These are phyloP conservation scores for Eucalyptus curtisii DNA, from an alignment of 345 rosid genomes.

Conservation along the genomic window DNA sequence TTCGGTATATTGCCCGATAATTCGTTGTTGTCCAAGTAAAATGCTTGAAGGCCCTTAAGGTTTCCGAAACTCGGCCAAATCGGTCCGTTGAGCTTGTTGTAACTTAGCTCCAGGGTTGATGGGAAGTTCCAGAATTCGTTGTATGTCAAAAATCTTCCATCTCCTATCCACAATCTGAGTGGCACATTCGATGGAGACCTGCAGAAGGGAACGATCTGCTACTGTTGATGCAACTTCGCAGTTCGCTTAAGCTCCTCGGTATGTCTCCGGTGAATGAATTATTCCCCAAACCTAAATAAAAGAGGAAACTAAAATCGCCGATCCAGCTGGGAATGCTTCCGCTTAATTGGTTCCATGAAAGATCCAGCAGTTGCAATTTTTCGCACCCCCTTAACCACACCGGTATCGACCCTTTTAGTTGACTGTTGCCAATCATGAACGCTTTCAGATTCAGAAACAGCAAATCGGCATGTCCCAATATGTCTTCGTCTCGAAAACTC, in stretches of 20 bases:
- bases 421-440: neutral
- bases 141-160: neutral
- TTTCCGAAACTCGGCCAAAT: slow-evolving; percentile 8
- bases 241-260: slow-evolving; percentile 3
- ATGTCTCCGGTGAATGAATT: slow-evolving; percentile 22
- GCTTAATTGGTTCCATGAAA: neutral
- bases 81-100: slow-evolving; percentile 3
- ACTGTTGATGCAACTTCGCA: neutral
- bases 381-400: neutral
- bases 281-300: slow-evolving; percentile 15
- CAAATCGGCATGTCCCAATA: neutral
- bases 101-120: slow-evolving; percentile 2
- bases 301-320: neutral
- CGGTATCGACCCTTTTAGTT: slow-evolving; percentile 3
- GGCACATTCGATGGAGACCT: neutral
- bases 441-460: neutral
- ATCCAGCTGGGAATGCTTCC: slow-evolving; percentile 2
- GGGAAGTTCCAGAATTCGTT: neutral
- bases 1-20: slow-evolving; percentile 7
- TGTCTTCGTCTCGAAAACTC: neutral
- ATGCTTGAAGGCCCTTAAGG: slow-evolving; percentile 3
- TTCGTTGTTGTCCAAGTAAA: neutral
- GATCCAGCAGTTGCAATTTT: neutral
- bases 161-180: neutral
- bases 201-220: neutral